Evolutionary conservation across 495 filamentous ascomycete genomes (phyloP).

Genomic region (Lasiosphaeria miniovina): DNA sequence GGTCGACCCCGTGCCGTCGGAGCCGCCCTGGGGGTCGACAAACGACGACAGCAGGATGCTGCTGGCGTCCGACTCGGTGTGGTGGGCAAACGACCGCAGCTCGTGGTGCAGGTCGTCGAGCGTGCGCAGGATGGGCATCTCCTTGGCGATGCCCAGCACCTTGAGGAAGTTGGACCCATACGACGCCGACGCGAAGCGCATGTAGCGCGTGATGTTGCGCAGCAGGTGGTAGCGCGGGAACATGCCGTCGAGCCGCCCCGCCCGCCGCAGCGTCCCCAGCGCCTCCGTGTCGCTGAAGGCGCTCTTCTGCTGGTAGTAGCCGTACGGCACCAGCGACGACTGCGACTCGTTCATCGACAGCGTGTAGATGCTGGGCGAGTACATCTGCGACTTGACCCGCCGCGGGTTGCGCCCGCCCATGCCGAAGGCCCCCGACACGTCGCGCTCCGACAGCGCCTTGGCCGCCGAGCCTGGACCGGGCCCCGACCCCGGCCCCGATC

Average conservation of each 20-base stretch:
- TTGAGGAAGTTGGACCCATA: slow-evolving; percentile 71
- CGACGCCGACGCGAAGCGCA: slow-evolving; percentile 73
- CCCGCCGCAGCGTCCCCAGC: slow-evolving; percentile 53
- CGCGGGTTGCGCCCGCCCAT: slow-evolving; percentile 25
- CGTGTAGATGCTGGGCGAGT: slow-evolving; percentile 66
- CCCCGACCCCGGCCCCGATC: background rate
- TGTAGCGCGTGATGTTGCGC: slow-evolving; percentile 69
- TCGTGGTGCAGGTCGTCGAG: slow-evolving; percentile 59
- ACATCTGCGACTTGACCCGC: slow-evolving; percentile 36
- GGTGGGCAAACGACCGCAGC: slow-evolving; percentile 67
- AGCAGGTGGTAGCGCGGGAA: slow-evolving; percentile 67
- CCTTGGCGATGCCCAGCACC: slow-evolving; percentile 61
- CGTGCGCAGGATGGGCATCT: slow-evolving; percentile 44
- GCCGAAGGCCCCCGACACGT: slow-evolving; percentile 6
- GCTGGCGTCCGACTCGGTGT: slow-evolving; percentile 63
- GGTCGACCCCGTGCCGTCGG: slow-evolving; percentile 67
- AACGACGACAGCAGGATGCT: slow-evolving; percentile 75
- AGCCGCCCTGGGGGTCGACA: slow-evolving; percentile 70
- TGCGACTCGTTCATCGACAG: slow-evolving; percentile 62
- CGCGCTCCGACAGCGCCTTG: slow-evolving; percentile 12
- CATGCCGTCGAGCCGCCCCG: slow-evolving; percentile 57
- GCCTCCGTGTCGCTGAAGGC: slow-evolving; percentile 56
- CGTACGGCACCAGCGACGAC: slow-evolving; percentile 60
- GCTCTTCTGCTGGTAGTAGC: slow-evolving; percentile 45
- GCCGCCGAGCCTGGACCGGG: background rate